Percentiles rank a stretch among this genome's conserved stretches.
Conservation (phyloP, 495 filamentous ascomycete genomes). For the Xylaria castorea region DNA sequence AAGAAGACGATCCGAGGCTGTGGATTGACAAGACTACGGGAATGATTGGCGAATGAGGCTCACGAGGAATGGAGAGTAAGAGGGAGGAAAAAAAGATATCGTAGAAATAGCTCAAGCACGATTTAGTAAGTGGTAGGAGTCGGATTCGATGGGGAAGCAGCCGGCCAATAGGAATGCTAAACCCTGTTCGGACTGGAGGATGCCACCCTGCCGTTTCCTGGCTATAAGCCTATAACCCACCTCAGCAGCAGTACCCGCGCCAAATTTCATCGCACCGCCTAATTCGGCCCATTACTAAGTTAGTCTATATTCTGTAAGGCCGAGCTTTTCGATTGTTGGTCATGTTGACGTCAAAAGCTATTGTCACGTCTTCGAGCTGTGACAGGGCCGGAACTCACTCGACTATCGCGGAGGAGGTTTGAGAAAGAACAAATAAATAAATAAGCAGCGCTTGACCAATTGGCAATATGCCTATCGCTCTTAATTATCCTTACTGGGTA, state of each 20-base stretch:
- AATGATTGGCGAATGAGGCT: constrained; percentile 36
- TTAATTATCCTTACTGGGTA: constrained; percentile 14
- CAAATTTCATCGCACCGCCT: constrained; percentile 8
- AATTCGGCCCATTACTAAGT: not conserved
- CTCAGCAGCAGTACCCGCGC: not conserved
- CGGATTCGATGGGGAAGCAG: constrained; percentile 23
- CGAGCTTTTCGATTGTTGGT: constrained; percentile 2
- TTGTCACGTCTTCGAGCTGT: not conserved
- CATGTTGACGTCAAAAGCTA: constrained; percentile 13
- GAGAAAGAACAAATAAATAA: not conserved
- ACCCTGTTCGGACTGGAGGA: constrained; percentile 22
- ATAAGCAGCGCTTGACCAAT: not conserved
- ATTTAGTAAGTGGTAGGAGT: constrained; percentile 25
- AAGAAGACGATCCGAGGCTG: constrained; percentile 34
- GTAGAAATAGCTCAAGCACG: constrained; percentile 41
- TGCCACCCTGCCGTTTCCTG: constrained; percentile 15
- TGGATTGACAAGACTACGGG: constrained; percentile 33
- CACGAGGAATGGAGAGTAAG: constrained; percentile 33
- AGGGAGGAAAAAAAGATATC: constrained; percentile 44
- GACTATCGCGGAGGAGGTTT: not conserved
- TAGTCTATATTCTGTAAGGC: constrained; percentile 1
- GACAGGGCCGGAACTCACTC: not conserved
- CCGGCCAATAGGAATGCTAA: constrained; percentile 20
- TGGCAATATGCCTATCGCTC: not conserved
- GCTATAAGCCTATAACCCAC: not conserved